phyloP scores from a whole-genome alignment of 2,329 filamentous ascomycete genomes.

The Fusarium duplospermum region DNA sequence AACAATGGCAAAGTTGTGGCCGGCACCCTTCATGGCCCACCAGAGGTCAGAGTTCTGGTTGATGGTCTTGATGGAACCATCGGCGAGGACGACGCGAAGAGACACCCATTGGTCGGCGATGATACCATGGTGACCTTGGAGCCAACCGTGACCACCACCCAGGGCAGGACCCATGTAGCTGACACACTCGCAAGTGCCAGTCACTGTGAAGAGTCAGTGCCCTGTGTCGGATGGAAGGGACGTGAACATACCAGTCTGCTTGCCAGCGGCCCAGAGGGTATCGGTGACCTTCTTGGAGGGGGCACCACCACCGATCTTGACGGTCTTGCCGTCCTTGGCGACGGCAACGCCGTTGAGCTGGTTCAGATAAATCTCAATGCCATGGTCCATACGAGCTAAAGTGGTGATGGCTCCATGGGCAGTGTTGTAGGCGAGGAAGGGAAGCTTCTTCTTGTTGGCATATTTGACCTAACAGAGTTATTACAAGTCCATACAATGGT shows the following conservation, averaged over 20 bases:
- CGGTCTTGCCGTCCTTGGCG: conserved; percentile 56
- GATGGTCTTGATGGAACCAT: conserved; percentile 42
- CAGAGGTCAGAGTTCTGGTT: conserved; percentile 47
- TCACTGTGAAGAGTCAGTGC: conserved; percentile 23
- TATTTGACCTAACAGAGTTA: conserved; percentile 47
- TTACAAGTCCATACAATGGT: fast-evolving
- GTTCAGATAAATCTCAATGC: conserved; percentile 62
- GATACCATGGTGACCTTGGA: conserved; percentile 46
- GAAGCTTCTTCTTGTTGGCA: conserved; percentile 58
- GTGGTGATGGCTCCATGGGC: conserved; percentile 64
- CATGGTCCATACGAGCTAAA: conserved; percentile 59
- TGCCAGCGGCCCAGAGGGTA: conserved; percentile 61
- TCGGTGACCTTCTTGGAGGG: conserved; percentile 59
- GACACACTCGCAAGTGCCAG: conserved; percentile 43
- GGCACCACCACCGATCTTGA: conserved; percentile 61
- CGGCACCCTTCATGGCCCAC: conserved; percentile 51
- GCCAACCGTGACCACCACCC: conserved; percentile 48
- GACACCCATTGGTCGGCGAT: conserved; percentile 50
- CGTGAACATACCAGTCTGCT: conserved; percentile 57
- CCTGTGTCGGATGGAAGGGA: too few relatives aligned
- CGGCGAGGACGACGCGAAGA: conserved; percentile 48
- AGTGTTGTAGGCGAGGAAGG: conserved; percentile 65
- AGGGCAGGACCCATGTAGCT: conserved; percentile 46
- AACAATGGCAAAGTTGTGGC: conserved; percentile 51
- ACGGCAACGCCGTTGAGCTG: conserved; percentile 58